A percentile compares a stretch with the other conserved stretches of the same genome.
phyloP scores from a whole-genome alignment of 495 filamentous ascomycete genomes.

The Neurospora sp. region DNA sequence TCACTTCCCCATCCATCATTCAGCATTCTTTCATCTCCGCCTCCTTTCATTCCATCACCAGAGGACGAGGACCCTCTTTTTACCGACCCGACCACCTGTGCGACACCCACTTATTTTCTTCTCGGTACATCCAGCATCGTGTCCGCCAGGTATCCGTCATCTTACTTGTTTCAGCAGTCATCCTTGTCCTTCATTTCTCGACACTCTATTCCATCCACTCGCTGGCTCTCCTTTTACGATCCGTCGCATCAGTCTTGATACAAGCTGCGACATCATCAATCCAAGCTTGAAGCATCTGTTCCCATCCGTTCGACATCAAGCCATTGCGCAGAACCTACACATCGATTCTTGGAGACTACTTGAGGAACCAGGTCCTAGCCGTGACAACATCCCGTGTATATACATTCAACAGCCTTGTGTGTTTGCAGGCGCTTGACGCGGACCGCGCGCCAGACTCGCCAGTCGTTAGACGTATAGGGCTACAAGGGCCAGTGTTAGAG shows the following conservation, averaged over 20 bases:
- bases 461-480: neutral
- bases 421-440: neutral
- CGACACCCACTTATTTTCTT: neutral
- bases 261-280: neutral
- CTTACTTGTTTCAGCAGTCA: neutral
- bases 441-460: neutral
- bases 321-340: neutral
- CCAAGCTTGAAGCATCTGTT: neutral
- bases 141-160: neutral
- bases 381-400: neutral
- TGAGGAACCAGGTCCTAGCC: neutral
- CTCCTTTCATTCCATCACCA: neutral
- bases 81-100: neutral
- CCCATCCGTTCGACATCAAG: neutral
- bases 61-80: neutral
- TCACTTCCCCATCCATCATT: neutral
- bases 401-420: neutral
- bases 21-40: neutral
- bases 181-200: neutral
- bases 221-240: neutral
- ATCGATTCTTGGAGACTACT: neutral
- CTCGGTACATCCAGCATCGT: no score
- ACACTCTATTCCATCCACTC: neutral
- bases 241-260: neutral
- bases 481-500: neutral